phyloP scores from a whole-genome alignment of 2,329 filamentous ascomycete genomes.

The Botrytis porri region DNA sequence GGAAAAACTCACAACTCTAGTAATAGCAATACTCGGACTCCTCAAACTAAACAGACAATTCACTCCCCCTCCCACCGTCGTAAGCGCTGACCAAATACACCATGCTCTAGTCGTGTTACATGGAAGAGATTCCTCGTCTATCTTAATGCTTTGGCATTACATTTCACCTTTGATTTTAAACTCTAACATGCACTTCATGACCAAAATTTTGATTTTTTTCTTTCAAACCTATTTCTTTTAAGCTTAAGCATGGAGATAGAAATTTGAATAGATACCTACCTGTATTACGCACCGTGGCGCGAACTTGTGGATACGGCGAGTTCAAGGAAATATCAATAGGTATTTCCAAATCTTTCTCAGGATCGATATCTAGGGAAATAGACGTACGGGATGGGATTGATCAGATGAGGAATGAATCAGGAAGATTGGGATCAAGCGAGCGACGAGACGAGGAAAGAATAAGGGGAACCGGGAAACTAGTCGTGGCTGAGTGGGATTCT shows the following conservation, averaged over 20 bases:
- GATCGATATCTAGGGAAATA: constrained; percentile 13
- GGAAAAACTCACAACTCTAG: constrained; percentile 22
- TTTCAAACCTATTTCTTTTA: too few species aligned
- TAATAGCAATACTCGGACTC: constrained; percentile 24
- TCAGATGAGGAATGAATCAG: not conserved
- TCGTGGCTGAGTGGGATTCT: not conserved
- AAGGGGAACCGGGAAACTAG: not conserved
- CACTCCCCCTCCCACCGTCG: constrained; percentile 24
- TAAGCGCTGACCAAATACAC: constrained; percentile 50
- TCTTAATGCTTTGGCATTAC: not conserved
- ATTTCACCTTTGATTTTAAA: not conserved
- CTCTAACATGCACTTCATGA: not conserved
- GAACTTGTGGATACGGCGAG: constrained; percentile 37
- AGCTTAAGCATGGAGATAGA: constrained; percentile 30
- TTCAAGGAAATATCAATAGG: constrained; percentile 13
- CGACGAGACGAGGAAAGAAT: too few species aligned
- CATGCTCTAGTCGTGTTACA: constrained; percentile 48
- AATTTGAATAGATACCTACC: constrained; percentile 53
- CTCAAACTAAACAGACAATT: constrained; percentile 26
- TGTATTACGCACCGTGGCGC: constrained; percentile 59
- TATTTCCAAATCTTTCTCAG: constrained; percentile 20
- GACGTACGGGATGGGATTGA: not conserved
- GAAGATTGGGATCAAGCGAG: not conserved
- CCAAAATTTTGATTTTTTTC: rapidly evolving
- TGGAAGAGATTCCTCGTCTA: constrained; percentile 33